These are phyloP conservation scores for Aureobasidium sp. DNA, from an alignment of 2,329 filamentous ascomycete species.

Conservation along the genomic window DNA sequence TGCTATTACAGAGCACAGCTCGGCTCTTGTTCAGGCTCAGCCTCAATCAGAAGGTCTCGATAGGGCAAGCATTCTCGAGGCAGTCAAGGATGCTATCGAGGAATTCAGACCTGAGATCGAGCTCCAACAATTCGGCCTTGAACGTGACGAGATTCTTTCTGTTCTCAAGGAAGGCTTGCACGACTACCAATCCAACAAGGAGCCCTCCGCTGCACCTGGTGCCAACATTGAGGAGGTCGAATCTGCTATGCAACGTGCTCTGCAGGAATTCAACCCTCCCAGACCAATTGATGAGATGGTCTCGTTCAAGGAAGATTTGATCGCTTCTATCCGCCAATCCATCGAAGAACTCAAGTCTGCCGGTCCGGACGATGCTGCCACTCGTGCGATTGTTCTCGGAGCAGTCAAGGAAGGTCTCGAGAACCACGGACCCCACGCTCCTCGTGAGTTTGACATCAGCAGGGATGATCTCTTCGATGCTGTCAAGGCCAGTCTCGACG, in stretches of 20 bases:
- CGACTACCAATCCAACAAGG: conserved; percentile 54
- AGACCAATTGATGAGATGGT: conserved; percentile 58
- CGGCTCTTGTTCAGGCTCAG: conserved; percentile 26
- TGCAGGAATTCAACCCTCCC: conserved; percentile 72
- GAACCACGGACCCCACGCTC: conserved; percentile 33
- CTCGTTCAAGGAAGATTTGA: conserved; percentile 72
- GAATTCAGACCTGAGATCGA: conserved; percentile 91
- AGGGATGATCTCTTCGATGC: conserved; percentile 49
- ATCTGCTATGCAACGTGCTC: conserved; percentile 72
- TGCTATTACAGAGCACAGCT: conserved; percentile 57
- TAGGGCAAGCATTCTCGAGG: conserved; percentile 71
- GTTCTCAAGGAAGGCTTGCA: conserved; percentile 80
- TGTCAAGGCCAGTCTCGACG: conserved; percentile 48
- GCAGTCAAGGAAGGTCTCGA: conserved; percentile 52
- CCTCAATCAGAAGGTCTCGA: conserved; percentile 28
- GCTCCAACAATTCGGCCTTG: conserved; percentile 79
- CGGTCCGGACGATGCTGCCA: conserved; percentile 36
- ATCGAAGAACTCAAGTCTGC: conserved; percentile 68
- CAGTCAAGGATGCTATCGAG: conserved; percentile 86
- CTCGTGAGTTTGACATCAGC: conserved; percentile 38
- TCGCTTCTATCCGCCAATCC: conserved; percentile 75
- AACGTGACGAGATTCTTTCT: conserved; percentile 79
- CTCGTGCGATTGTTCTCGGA: conserved; percentile 46
- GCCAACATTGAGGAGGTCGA: conserved; percentile 70
- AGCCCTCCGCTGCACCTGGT: conserved; percentile 34